Percentiles rank a stretch among this genome's conserved stretches.
These are phyloP conservation scores for Aphanocladium album DNA, from an alignment of 2,329 filamentous ascomycete species.

Conservation along the genomic window DNA sequence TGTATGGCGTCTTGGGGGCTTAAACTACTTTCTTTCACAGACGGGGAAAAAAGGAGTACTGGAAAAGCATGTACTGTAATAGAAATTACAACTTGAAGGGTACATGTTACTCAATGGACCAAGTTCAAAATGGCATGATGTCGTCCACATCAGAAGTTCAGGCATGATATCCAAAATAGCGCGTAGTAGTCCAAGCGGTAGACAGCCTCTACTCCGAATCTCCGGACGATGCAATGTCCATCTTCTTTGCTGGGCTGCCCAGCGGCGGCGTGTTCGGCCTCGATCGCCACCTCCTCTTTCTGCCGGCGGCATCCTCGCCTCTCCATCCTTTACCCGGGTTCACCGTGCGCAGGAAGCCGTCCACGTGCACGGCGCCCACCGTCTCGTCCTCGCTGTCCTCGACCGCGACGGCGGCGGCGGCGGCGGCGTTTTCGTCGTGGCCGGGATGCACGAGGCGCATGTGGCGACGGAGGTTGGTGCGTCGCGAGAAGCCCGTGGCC, in stretches of 20 bases:
- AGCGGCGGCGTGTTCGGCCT: not conserved
- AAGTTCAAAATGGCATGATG: too few species aligned
- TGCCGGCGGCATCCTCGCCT: constrained; percentile 27
- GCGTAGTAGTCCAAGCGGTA: too few species aligned
- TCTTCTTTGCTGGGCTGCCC: not conserved
- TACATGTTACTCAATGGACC: not conserved
- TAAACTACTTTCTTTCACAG: not conserved
- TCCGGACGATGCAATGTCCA: not conserved
- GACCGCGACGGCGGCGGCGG: not conserved
- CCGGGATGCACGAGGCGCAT: constrained; percentile 34
- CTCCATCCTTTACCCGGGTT: constrained; percentile 44
- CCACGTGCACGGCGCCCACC: constrained; percentile 59
- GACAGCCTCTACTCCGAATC: not conserved
- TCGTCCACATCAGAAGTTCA: too few species aligned
- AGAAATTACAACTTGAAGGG: not conserved
- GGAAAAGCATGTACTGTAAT: not conserved
- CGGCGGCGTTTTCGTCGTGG: constrained; percentile 24
- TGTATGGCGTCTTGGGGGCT: not conserved
- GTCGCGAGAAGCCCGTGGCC: constrained; percentile 30
- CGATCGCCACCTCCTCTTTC: constrained; percentile 21
- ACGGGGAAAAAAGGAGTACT: not conserved
- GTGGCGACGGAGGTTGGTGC: constrained; percentile 34
- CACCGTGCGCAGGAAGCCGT: constrained; percentile 60
- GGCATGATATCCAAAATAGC: not conserved
- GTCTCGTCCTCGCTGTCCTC: constrained; percentile 47